Percentiles rank a stretch among this genome's conserved stretches.
These are phyloP conservation scores for Pezicula rhizophila DNA, from an alignment of 2,329 filamentous ascomycete species.

Conservation along the genomic window DNA sequence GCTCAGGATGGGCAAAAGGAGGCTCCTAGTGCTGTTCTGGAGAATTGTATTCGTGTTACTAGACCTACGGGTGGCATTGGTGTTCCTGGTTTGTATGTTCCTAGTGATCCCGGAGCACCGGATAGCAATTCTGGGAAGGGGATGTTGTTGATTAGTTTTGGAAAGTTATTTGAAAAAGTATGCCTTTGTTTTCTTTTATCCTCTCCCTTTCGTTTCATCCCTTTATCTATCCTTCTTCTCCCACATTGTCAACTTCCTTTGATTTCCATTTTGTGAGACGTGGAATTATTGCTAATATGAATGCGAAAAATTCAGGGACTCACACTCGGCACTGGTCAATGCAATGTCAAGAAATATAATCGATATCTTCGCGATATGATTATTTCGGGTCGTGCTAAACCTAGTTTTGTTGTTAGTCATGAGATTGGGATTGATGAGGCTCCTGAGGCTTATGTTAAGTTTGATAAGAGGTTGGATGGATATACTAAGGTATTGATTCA, in stretches of 20 bases:
- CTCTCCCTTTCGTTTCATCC: neutral
- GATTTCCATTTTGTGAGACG: too few relatives aligned
- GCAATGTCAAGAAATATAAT: constrained; percentile 65
- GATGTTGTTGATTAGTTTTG: constrained; percentile 58
- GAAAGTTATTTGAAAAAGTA: constrained; percentile 64
- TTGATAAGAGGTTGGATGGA: constrained; percentile 59
- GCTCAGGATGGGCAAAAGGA: constrained; percentile 49
- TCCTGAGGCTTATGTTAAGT: constrained; percentile 56
- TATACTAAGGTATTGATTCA: constrained; percentile 65
- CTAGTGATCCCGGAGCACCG: constrained; percentile 53
- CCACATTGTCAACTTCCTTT: too few relatives aligned
- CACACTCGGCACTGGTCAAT: constrained; percentile 55
- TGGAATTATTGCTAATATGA: neutral
- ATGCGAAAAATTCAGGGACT: constrained; percentile 40
- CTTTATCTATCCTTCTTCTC: neutral
- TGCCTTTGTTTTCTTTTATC: constrained; percentile 3
- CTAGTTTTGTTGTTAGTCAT: constrained; percentile 61
- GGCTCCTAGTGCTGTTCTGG: constrained; percentile 56
- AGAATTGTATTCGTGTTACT: constrained; percentile 58
- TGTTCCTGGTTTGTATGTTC: constrained; percentile 6
- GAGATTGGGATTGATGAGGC: constrained; percentile 58
- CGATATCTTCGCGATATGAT: constrained; percentile 61
- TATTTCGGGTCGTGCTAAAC: constrained; percentile 57
- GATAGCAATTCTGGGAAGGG: constrained; percentile 56
- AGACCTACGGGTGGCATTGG: constrained; percentile 51